These are phyloP conservation scores for Daldinia caldariorum DNA, from an alignment of 495 filamentous ascomycete species.

Conservation along the genomic window DNA sequence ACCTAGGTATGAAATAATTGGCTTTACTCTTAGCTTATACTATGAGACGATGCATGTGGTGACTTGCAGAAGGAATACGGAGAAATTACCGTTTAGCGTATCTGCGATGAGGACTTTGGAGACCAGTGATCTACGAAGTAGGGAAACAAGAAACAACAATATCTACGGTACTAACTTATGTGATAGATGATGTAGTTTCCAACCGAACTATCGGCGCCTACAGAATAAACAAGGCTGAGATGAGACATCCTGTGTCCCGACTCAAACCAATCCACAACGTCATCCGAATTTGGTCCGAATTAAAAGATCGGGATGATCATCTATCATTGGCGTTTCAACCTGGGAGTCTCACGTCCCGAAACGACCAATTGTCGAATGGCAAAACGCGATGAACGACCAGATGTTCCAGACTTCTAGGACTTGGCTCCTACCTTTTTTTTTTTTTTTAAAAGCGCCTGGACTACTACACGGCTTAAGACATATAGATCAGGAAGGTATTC, in stretches of 20 bases:
- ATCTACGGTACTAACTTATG: conserved; percentile 1
- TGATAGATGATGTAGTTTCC: conserved; percentile 10
- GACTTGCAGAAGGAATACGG: conserved; percentile 21
- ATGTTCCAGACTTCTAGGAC: neutral
- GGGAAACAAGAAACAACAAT: neutral
- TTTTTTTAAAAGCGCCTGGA: neutral
- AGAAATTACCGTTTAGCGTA: conserved; percentile 8
- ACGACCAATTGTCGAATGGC: conserved; percentile 27
- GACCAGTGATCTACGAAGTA: neutral
- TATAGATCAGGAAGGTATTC: neutral
- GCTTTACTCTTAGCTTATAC: conserved; percentile 9
- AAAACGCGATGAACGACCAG: conserved; percentile 23
- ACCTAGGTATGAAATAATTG: conserved; percentile 13
- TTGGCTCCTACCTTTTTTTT: too few relatives aligned
- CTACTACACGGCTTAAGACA: neutral
- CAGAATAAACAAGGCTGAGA: conserved; percentile 29
- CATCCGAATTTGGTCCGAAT: conserved; percentile 29
- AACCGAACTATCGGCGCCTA: conserved; percentile 12
- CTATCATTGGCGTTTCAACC: conserved; percentile 31
- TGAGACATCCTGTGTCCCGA: conserved; percentile 28
- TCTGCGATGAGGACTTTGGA: neutral
- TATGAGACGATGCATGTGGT: neutral
- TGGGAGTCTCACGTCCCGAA: conserved; percentile 20
- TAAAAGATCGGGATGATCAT: conserved; percentile 30
- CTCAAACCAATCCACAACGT: conserved; percentile 26